Base-by-base conservation (phyloP, 2,329 filamentous ascomycete genomes). In the Plectosphaerella cucumerina region DNA sequence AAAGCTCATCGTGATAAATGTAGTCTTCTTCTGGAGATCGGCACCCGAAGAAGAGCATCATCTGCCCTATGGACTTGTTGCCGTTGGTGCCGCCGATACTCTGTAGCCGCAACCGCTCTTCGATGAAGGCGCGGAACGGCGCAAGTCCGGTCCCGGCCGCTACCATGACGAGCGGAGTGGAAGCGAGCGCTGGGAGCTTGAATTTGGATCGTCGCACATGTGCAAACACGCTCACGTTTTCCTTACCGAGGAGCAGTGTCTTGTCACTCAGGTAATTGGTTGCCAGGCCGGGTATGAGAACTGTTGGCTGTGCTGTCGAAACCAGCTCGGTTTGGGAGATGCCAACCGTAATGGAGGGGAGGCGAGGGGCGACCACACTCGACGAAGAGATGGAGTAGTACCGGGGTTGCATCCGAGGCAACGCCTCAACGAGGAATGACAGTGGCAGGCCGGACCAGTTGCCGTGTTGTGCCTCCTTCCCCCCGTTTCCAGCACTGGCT, bases 301-400 rank as follows among this genome's bases (percentile, higher is more conserved):
- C 89, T 21, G 80, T 77, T 45, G 90, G 86, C 14, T 39, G n/a
- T n/a, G n/a, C n/a, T n/a, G 58, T 89, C 89, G 18, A 90, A 85
- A 57, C 96, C 81, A 53, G 82, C 73, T 59, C 91, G 80, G 12
- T 86, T 90, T 69, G 97, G n/a, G n/a, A 94, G 53, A 99, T 92
- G 39, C 97, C 87, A 51, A 92, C 93, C 15, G 94, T 99, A 62
- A 99, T 88, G 54, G 94, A 90, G 58, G 99, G 90, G 75, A 90
- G 92, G 72, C 96, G 86, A 66, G 94, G 92, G 67, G 97, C 91
- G 15, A 96, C 92, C 8, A 91, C 70, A 6, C 94, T 97, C 1
- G 94, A 97, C 1, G 95, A 99, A 2, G 94, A 99, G 69, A 99
- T 99, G 46, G 95, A 99, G 76, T 99, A 99, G 79, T 97, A 99